These are phyloP conservation scores for Fusarium zealandicum DNA, from an alignment of 2,329 filamentous ascomycete species.

Conservation along the genomic window DNA sequence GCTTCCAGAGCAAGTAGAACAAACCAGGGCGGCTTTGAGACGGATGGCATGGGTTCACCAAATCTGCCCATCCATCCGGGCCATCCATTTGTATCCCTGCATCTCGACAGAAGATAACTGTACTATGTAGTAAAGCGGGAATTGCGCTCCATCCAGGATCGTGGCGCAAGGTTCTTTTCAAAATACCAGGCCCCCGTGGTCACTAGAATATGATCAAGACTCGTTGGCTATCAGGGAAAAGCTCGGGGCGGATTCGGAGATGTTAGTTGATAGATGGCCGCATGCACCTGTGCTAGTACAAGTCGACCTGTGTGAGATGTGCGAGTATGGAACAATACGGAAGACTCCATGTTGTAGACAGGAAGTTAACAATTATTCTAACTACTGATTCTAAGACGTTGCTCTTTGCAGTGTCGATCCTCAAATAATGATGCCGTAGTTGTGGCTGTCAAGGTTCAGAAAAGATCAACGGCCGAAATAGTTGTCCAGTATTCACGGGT, in stretches of 20 bases:
- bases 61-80: conserved; percentile 18
- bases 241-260: conserved; percentile 8
- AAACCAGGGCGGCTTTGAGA: background rate
- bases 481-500: too few species aligned
- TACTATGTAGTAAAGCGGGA: too few species aligned
- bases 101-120: conserved; percentile 15
- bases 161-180: background rate
- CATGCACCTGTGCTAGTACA: background rate
- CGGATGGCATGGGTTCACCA: conserved; percentile 8
- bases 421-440: too few species aligned
- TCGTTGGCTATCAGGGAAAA: background rate
- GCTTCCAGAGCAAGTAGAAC: too few species aligned
- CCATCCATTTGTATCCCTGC: conserved; percentile 18
- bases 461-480: too few species aligned
- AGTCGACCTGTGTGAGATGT: background rate
- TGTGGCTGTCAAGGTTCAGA: too few species aligned
- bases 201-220: background rate
- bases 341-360: background rate
- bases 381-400: too few species aligned
- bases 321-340: conserved; percentile 2
- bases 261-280: too few species aligned
- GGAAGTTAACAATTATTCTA: too few species aligned
- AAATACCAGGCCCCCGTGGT: conserved; percentile 1
- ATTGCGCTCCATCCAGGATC: too few species aligned
- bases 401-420: too few species aligned